These are phyloP conservation scores for Solanum etuberosum DNA, from an alignment of 257 asterid species.

Conservation along the genomic window DNA sequence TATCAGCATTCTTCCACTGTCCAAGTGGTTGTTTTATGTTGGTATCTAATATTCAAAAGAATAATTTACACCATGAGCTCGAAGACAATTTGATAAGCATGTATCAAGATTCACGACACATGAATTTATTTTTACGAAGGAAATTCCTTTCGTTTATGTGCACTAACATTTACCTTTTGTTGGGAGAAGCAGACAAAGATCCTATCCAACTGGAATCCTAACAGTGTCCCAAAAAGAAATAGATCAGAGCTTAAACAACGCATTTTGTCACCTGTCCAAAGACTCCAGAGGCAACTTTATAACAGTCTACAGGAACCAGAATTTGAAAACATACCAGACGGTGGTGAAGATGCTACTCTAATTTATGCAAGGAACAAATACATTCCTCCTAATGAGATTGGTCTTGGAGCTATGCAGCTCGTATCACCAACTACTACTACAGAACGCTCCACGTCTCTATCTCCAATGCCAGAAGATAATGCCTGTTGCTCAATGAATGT, in stretches of 20 bases:
- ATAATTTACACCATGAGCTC: background rate
- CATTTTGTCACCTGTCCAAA: constrained; percentile 16
- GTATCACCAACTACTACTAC: background rate
- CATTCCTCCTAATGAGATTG: constrained; percentile 34
- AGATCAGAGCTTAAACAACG: constrained; percentile 24
- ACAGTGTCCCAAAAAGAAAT: constrained; percentile 17
- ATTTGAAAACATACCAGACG: background rate
- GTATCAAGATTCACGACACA: background rate
- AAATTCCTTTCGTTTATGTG: background rate
- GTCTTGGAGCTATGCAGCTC: constrained; percentile 31
- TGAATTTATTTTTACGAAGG: background rate
- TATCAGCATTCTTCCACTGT: background rate
- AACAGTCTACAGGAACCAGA: background rate
- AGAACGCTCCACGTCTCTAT: background rate
- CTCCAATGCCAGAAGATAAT: background rate
- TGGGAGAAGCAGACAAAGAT: background rate
- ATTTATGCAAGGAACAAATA: constrained; percentile 14
- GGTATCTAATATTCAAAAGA: background rate
- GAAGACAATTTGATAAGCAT: background rate
- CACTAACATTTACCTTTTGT: constrained; percentile 1
- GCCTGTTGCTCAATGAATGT: background rate
- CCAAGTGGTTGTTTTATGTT: background rate
- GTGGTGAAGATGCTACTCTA: constrained; percentile 10
- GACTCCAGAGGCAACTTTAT: constrained; percentile 14
- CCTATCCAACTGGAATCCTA: constrained; percentile 8